phyloP scores from a whole-genome alignment of 2,329 filamentous ascomycete genomes.

The Didymella glomerata region DNA sequence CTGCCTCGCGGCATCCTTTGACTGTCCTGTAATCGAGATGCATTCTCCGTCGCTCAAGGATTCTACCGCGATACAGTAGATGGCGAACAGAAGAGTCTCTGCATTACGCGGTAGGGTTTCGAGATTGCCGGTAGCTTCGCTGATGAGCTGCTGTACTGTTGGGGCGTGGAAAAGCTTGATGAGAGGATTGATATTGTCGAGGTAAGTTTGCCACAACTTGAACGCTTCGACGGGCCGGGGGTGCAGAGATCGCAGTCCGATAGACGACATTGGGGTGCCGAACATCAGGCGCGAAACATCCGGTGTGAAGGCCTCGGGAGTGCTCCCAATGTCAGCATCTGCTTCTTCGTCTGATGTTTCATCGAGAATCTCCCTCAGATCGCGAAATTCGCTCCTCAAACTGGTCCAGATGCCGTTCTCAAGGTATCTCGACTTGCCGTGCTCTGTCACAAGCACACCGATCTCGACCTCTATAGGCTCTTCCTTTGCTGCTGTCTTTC shows the following conservation, averaged over 20 bases:
- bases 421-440: conserved; percentile 44
- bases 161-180: conserved; percentile 77
- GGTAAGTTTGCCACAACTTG: conserved; percentile 76
- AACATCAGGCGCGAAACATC: conserved; percentile 35
- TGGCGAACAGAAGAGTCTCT: conserved; percentile 59
- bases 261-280: conserved; percentile 21
- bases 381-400: conserved; percentile 42
- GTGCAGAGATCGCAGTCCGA: conserved; percentile 55
- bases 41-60: conserved; percentile 67
- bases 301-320: conserved; percentile 12
- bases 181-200: conserved; percentile 78
- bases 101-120: conserved; percentile 64
- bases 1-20: conserved; percentile 60
- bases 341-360: conserved; percentile 43
- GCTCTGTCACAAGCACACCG: conserved; percentile 37
- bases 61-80: conserved; percentile 44
- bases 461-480: conserved; percentile 1
- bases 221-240: conserved; percentile 73
- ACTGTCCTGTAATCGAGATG: conserved; percentile 61
- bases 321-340: background rate
- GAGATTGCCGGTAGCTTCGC: conserved; percentile 68
- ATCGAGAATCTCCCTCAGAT: conserved; percentile 39
- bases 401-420: conserved; percentile 48
- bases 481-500: background rate
- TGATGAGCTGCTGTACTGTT: conserved; percentile 70